phyloP scores from a whole-genome alignment of 108 stramenopile genomes.

The Conticribra weissflogii region DNA sequence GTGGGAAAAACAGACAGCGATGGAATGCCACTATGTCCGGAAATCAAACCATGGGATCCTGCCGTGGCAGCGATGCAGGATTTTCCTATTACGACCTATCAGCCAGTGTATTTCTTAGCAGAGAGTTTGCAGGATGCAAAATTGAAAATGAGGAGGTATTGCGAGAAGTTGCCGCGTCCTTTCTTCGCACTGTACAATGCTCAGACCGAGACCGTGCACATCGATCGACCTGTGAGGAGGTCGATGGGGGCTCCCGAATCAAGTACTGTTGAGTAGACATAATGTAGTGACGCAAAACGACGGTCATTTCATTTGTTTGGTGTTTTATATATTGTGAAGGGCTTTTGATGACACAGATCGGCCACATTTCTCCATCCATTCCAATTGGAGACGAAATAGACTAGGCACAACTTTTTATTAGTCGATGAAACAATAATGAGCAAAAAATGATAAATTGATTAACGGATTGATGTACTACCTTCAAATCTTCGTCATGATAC shows the following conservation, averaged over 20 bases:
- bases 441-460: too few relatives aligned
- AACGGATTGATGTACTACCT: too few relatives aligned
- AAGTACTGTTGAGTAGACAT: too few relatives aligned
- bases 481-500: too few relatives aligned
- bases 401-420: too few relatives aligned
- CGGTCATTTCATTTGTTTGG: too few relatives aligned
- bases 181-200: constrained; percentile 92
- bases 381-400: too few relatives aligned
- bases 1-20: constrained; percentile 15
- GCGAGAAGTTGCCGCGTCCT: constrained; percentile 84
- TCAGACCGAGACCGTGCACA: constrained; percentile 80
- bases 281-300: too few relatives aligned
- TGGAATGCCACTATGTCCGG: constrained; percentile 53
- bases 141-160: constrained; percentile 84
- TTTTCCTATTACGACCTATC: constrained; percentile 97
- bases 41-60: constrained; percentile 93
- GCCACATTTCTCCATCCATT: too few relatives aligned
- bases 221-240: constrained; percentile 84
- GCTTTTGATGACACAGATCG: too few relatives aligned
- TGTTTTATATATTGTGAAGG: too few relatives aligned
- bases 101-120: constrained; percentile 95
- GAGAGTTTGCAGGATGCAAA: constrained; percentile 90
- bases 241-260: constrained; percentile 38
- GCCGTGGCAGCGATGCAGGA: constrained; percentile 83
- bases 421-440: too few relatives aligned